Evolutionary conservation across 805 yeast genomes (phyloP), one percentile per base, ranked within the genome.

Genomic region (Candida nitratophila): DNA sequence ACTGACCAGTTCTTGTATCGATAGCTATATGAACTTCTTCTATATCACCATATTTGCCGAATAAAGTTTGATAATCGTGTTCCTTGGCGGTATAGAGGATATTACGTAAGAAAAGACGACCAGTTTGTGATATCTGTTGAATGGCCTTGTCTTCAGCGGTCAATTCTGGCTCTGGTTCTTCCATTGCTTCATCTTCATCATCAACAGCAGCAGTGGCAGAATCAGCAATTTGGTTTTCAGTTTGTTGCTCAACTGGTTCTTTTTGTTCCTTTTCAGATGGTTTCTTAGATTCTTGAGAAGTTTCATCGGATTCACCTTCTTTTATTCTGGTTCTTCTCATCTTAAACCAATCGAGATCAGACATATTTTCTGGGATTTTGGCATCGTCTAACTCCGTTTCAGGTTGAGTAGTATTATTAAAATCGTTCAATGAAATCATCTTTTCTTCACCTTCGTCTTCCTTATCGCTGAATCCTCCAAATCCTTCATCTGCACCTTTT

Each of bases 11-110:
- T 65, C 93, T 77, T 3, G 95, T 83, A 58, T 91, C 98, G 32
- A 89, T 63, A 1, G 99, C 96, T 54, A 93, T 71, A 63, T 93
- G 99, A 1, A 88, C 96, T 65, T 93, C 98, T 50, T 81, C 86
- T 33, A 89, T 61, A 6, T 67, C 66, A 10, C 99, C 99, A 59
- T 66, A 93, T 3, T 69, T 59, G 5, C 71, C 49, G 55, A 93
- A 90, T 21, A 89, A 67, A 2, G 71, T 66, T 29, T 68, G 64
- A 59, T 90, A 83, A 43, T 93, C 98, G 0, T 76, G 77, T 59
- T 90, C 97, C 0, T 84, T 73, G 11, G 96, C 78, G 0, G 83
- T 69, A 55, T 88, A 93, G 4, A 81, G 70, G 39, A 93, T 83
- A 57, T 93, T 93, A 68, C 99, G 79, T 40, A 93, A 63, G 63